A percentile compares a stretch with the other conserved stretches of the same genome.
phyloP scores from a whole-genome alignment of 441 rosid genomes.

The Melastoma candidum region DNA sequence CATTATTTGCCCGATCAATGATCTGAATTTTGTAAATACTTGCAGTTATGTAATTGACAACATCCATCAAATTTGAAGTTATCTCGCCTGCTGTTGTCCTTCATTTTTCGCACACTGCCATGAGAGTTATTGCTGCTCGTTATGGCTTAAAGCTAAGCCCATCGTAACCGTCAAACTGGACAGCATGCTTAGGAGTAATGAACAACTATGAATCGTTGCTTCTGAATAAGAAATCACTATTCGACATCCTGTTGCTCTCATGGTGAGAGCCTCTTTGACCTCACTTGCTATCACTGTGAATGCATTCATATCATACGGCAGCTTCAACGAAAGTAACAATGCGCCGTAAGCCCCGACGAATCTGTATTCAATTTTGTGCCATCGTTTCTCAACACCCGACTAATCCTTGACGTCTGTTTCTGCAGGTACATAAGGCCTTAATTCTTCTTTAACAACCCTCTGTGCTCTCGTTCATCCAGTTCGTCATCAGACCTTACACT shows the following conservation, averaged over 20 bases:
- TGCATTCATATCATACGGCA: conserved; percentile 74
- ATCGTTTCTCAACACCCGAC: background rate
- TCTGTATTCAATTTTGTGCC: background rate
- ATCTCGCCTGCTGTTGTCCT: background rate
- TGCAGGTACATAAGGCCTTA: conserved; percentile 83
- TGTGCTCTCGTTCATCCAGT: conserved; percentile 75
- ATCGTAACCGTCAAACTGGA: conserved; percentile 88
- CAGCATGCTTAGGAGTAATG: conserved; percentile 91
- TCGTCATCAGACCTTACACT: conserved; percentile 69
- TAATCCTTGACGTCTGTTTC: background rate
- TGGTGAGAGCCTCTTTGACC: conserved; percentile 76
- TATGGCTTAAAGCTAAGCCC: conserved; percentile 73
- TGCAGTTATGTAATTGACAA: too few species aligned
- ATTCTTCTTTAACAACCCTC: conserved; percentile 75
- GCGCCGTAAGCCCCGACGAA: conserved; percentile 51
- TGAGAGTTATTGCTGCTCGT: conserved; percentile 66
- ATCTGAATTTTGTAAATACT: too few species aligned
- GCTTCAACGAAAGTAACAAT: conserved; percentile 84
- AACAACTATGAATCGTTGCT: conserved; percentile 81
- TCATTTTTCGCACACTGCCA: conserved; percentile 48
- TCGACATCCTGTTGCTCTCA: conserved; percentile 82
- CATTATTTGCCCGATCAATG: too few species aligned
- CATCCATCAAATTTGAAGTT: background rate
- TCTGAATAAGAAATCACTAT: conserved; percentile 74
- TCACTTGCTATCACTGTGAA: conserved; percentile 57